Evolutionary conservation across 1,139 yeast species (phyloP).

Genomic region (Pneumocystis canis): DNA sequence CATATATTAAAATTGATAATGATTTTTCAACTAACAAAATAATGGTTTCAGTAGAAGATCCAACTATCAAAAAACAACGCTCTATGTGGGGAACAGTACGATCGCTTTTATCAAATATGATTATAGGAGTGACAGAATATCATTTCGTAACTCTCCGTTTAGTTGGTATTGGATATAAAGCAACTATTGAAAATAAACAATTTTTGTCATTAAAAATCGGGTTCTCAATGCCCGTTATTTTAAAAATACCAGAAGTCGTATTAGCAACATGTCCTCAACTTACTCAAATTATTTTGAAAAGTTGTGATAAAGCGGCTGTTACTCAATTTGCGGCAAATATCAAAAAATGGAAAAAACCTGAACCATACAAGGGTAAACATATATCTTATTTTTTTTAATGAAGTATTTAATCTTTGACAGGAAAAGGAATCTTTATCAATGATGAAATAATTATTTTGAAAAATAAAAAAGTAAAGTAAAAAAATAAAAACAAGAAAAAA

Average conservation of each 20-base stretch:
- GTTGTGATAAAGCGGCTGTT: constrained; percentile 75
- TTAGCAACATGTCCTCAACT: constrained; percentile 69
- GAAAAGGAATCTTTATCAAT: constrained; percentile 69
- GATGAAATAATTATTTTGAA: constrained; percentile 81
- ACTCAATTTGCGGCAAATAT: constrained; percentile 77
- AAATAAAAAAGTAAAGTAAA: constrained; percentile 44
- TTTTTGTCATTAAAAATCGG: constrained; percentile 28
- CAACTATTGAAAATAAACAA: constrained; percentile 40
- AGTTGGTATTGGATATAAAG: constrained; percentile 96
- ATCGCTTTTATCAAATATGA: constrained; percentile 58
- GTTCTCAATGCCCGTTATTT: constrained; percentile 16
- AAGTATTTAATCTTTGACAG: not conserved
- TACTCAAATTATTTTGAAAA: constrained; percentile 75
- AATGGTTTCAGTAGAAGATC: constrained; percentile 34
- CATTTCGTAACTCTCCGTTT: constrained; percentile 76
- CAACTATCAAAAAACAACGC: constrained; percentile 51
- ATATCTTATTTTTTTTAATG: not conserved
- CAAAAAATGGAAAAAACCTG: constrained; percentile 84
- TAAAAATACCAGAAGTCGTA: constrained; percentile 56
- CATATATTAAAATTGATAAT: not conserved
- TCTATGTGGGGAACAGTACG: constrained; percentile 95
- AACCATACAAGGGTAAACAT: constrained; percentile 86
- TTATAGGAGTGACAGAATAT: constrained; percentile 83
- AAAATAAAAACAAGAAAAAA: not conserved
- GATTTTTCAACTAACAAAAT: constrained; percentile 9